A percentile compares a stretch with the other conserved stretches of the same genome.
phyloP scores from a whole-genome alignment of 1,284 basidiomycete genomes.

The Cryptococcus jaspeensis region DNA sequence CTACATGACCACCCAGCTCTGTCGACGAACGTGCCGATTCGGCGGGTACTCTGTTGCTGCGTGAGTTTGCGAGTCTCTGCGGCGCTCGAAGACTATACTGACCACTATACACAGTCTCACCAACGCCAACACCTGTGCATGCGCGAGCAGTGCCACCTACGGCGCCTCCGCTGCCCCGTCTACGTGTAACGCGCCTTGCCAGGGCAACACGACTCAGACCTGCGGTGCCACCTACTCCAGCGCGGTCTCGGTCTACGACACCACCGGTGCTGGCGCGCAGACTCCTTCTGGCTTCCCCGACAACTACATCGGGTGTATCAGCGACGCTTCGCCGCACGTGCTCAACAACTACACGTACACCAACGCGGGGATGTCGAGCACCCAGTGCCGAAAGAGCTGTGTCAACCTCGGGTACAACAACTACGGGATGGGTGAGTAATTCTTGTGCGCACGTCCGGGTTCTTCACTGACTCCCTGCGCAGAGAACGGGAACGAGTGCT shows the following conservation, averaged over 20 bases:
- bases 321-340: conserved; percentile 4
- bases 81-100: neutral
- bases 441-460: neutral
- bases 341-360: conserved; percentile 13
- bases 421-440: neutral
- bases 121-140: conserved; percentile 26
- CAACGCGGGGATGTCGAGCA: conserved; percentile 17
- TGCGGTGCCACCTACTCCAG: conserved; percentile 18
- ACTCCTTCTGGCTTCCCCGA: conserved; percentile 9
- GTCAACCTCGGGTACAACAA: conserved; percentile 9
- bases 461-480: conserved; percentile 2
- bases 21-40: conserved; percentile 15
- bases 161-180: conserved; percentile 10
- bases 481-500: conserved; percentile 29
- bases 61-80: conserved; percentile 6
- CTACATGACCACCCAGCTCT: conserved; percentile 13
- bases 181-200: conserved; percentile 8
- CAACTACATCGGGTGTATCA: conserved; percentile 28
- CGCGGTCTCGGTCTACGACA: conserved; percentile 22
- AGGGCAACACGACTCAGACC: conserved; percentile 10
- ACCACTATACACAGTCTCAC: conserved; percentile 22
- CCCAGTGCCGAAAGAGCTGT: conserved; percentile 22
- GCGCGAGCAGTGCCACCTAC: conserved; percentile 24
- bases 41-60: conserved; percentile 13
- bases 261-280: conserved; percentile 21